Evolutionary conservation across 1,284 basidiomycete species (phyloP), one percentile per base, ranked within the genome.

Genomic region (Boletus semigastroideus): DNA sequence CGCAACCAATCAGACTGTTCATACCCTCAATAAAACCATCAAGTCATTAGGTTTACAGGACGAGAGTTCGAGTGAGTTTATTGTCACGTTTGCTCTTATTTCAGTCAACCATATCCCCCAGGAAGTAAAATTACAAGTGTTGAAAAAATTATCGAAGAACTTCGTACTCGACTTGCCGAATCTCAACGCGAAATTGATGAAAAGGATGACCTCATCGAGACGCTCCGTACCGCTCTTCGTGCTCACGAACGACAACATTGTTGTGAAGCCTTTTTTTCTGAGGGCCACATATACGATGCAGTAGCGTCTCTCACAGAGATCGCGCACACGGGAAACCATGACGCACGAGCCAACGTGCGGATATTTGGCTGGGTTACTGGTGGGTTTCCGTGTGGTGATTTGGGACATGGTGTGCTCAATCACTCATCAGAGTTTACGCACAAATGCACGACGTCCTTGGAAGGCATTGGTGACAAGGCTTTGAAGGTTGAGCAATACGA

Each of bases 221-320:
- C 17, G 0, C 38, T 51, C 39, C 31, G 16, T 30, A 3, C 31
- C 16, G 30, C 13, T 17, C 13, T 51, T 27, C 40, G 20, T 38
- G 48, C 40, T 17, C 40, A 51, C n/a, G 50, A 51, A 17, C 39
- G 7, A 12, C 33, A 42, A 22, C 51, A 51, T 33, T 20, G 36
- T 5, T 48, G 46, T 13, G 46, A 48, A 28, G 22, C 48, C 7
- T 8, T 36, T 8, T 51, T 25, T 16, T 27, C 40, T 11, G 19
- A 37, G 10, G 47, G 47, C 11, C 50, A 28, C 9, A 38, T 51
- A 33, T 22, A 42, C 14, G 50, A 51, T 12, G 50, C 48, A n/a
- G 50, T 48, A 5, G 10, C 41, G 20, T 51, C 33, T 16, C 50
- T 51, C 12, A 25, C 38, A 4, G 39, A 42, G 28, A 37, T 51